These are phyloP conservation scores for Pholiota molesta DNA, from an alignment of 768 basidiomycete species.

Conservation along the genomic window DNA sequence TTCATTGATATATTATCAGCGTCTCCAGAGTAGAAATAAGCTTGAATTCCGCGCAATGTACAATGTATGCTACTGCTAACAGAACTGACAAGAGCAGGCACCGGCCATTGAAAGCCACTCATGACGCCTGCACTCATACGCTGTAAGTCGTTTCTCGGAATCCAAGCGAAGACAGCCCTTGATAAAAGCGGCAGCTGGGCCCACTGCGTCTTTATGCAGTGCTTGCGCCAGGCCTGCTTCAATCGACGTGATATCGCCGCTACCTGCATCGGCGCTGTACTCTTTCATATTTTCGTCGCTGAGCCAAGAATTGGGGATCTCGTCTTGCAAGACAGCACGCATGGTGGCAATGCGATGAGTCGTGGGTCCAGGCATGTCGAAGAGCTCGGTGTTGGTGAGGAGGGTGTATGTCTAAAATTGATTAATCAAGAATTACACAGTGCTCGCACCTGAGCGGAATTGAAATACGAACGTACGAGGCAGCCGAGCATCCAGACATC, in stretches of 20 bases:
- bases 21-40: no score
- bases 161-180: neutral
- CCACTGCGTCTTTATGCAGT: neutral
- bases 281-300: neutral
- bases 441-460: no score
- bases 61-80: no score
- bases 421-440: no score
- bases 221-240: neutral
- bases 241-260: neutral
- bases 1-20: no score
- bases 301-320: neutral
- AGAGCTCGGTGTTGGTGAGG: slow-evolving; percentile 2
- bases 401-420: slow-evolving; percentile 9
- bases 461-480: slow-evolving; percentile 17
- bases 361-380: neutral
- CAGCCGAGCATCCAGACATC: slow-evolving; percentile 24
- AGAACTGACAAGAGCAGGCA: neutral
- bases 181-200: neutral
- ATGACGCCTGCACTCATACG: neutral
- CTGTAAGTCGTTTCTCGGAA: neutral
- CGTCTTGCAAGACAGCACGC: neutral
- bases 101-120: neutral
- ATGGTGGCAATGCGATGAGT: neutral
- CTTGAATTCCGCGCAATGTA: no score
- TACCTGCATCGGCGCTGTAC: neutral